phyloP scores from a whole-genome alignment of 768 basidiomycete genomes.

The Obba rivulosa region DNA sequence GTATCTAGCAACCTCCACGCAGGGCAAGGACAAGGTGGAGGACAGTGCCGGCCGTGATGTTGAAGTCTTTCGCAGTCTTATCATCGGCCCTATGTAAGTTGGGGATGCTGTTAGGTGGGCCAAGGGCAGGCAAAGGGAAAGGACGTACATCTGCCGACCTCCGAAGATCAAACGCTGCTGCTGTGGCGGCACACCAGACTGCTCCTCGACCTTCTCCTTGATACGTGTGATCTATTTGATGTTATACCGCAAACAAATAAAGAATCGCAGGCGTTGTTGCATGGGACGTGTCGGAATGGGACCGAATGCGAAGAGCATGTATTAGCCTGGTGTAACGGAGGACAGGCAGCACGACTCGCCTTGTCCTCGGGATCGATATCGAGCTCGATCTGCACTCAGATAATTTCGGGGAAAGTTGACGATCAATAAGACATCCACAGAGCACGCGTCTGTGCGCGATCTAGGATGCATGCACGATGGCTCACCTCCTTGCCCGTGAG shows the following conservation, averaged over 20 bases:
- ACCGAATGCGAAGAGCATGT: not conserved
- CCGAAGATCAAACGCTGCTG: constrained; percentile 93
- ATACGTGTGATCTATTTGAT: constrained; percentile 74
- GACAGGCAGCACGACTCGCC: constrained; percentile 40
- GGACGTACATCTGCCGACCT: constrained; percentile 86
- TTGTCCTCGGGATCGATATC: constrained; percentile 90
- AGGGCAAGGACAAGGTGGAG: constrained; percentile 94
- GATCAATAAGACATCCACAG: not conserved
- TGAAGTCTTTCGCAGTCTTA: constrained; percentile 81
- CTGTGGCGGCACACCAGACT: constrained; percentile 93
- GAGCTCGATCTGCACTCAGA: constrained; percentile 69
- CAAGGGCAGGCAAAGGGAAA: not conserved
- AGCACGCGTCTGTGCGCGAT: constrained; percentile 1
- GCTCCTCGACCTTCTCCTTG: constrained; percentile 98
- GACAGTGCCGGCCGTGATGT: constrained; percentile 78
- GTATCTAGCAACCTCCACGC: constrained; percentile 70
- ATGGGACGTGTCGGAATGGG: not conserved
- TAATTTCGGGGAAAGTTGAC: not conserved
- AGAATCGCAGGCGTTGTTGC: not conserved
- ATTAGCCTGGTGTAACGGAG: not conserved
- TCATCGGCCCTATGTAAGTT: constrained; percentile 72
- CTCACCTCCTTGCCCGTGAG: constrained; percentile 94
- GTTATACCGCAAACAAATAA: not conserved
- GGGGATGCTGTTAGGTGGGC: not conserved
- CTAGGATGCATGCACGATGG: not conserved